phyloP scores from a whole-genome alignment of 108 stramenopile genomes.

The Skeletonema costatum region DNA sequence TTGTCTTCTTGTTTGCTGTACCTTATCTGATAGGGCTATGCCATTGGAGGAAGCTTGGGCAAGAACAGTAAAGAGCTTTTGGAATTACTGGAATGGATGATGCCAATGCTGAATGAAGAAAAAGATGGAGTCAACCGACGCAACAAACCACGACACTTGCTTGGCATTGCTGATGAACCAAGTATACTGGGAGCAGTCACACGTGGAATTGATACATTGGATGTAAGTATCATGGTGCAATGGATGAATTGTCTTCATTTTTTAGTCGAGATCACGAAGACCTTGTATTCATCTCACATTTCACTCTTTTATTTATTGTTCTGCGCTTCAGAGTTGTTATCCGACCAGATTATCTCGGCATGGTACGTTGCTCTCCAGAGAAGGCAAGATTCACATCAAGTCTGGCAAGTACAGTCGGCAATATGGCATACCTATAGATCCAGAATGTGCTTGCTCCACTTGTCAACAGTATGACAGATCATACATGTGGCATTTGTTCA shows the following conservation, averaged over 20 bases:
- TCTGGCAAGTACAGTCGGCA: slow-evolving; percentile 56
- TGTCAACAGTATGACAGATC: slow-evolving; percentile 87
- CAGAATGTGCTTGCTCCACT: slow-evolving; percentile 77
- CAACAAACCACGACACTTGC: slow-evolving; percentile 86
- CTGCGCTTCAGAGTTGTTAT: slow-evolving; percentile 52
- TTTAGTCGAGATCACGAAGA: too few species aligned
- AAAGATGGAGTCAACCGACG: slow-evolving; percentile 36
- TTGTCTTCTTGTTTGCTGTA: background rate
- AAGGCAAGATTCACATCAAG: slow-evolving; percentile 69
- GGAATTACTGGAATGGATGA: slow-evolving; percentile 86
- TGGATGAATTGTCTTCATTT: too few species aligned
- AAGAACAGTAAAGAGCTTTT: slow-evolving; percentile 85
- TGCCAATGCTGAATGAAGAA: slow-evolving; percentile 81
- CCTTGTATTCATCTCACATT: too few species aligned
- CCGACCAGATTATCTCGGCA: slow-evolving; percentile 88
- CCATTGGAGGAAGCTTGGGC: slow-evolving; percentile 91
- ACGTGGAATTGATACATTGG: slow-evolving; percentile 89
- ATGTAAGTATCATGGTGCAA: slow-evolving; percentile 34
- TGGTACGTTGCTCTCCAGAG: slow-evolving; percentile 74
- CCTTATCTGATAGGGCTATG: slow-evolving; percentile 48
- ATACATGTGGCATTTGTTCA: slow-evolving; percentile 93
- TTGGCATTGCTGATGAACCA: slow-evolving; percentile 93
- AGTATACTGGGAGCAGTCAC: slow-evolving; percentile 76
- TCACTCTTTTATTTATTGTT: too few species aligned
- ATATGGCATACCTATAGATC: slow-evolving; percentile 78